Evolutionary conservation across 108 stramenopile genomes (phyloP).

Genomic region (Fragilariopsis cylindrus): DNA sequence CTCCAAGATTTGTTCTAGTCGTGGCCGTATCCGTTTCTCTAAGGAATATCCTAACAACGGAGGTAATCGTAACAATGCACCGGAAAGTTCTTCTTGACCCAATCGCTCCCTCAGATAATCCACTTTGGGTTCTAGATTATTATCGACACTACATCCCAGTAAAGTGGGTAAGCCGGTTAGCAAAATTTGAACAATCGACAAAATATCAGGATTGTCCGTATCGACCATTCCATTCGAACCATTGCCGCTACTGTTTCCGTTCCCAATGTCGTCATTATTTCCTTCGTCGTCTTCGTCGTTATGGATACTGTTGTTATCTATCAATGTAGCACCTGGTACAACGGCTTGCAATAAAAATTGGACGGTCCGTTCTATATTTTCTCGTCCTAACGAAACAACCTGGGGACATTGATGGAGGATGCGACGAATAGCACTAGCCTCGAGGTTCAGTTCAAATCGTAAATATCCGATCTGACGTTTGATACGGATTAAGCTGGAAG

Average conservation of each 20-base stretch:
- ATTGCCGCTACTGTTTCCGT: not conserved
- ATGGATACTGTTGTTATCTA: constrained; percentile 1
- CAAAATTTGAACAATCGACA: constrained; percentile 40
- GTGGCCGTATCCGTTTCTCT: constrained; percentile 63
- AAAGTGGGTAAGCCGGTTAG: constrained; percentile 73
- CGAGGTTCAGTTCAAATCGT: constrained; percentile 63
- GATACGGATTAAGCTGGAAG: constrained; percentile 66
- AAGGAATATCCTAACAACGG: constrained; percentile 79
- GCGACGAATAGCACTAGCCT: constrained; percentile 67
- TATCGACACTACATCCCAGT: constrained; percentile 48
- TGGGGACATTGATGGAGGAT: constrained; percentile 80
- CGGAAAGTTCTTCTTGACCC: constrained; percentile 32
- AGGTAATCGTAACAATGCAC: constrained; percentile 59
- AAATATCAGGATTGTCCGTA: constrained; percentile 3
- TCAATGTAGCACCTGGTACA: constrained; percentile 21
- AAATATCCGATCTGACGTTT: constrained; percentile 72
- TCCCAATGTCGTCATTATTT: not conserved
- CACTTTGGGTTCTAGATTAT: constrained; percentile 65
- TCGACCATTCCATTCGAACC: not conserved
- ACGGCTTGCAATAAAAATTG: constrained; percentile 50
- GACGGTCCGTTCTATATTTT: constrained; percentile 61
- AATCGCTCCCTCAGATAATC: constrained; percentile 55
- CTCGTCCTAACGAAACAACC: constrained; percentile 49
- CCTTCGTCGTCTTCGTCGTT: not conserved
- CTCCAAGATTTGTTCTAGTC: constrained; percentile 54